phyloP scores from a whole-genome alignment of 2,329 filamentous ascomycete species.

The Cladosporium sp. region DNA sequence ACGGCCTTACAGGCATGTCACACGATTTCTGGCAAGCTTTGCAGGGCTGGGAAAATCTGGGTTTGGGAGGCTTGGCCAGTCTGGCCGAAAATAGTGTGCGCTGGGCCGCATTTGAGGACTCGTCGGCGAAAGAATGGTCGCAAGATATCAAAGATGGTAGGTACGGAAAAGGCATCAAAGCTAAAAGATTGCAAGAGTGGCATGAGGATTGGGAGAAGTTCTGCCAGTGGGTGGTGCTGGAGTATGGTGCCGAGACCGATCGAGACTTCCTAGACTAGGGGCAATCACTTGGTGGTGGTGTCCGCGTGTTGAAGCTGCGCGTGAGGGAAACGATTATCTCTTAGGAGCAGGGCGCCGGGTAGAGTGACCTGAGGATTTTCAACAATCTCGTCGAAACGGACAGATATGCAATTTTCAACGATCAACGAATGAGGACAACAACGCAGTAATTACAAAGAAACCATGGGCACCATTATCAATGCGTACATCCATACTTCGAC shows the following conservation, averaged over 20 bases:
- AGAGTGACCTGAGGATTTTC: not conserved
- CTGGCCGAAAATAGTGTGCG: conserved; percentile 90
- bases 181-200: conserved; percentile 75
- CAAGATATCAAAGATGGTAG: conserved; percentile 72
- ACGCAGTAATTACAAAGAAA: too few relatives aligned
- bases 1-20: conserved; percentile 77
- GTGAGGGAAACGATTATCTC: not conserved
- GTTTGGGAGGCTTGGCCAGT: conserved; percentile 79
- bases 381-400: not conserved
- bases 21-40: conserved; percentile 94
- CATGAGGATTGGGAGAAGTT: conserved; percentile 81
- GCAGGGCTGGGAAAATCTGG: conserved; percentile 89
- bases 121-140: conserved; percentile 68
- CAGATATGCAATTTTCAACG: not conserved
- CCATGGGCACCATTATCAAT: not conserved
- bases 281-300: not conserved
- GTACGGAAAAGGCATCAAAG: conserved; percentile 69
- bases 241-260: conserved; percentile 52
- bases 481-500: not conserved
- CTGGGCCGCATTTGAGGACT: conserved; percentile 87
- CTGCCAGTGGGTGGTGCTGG: conserved; percentile 83
- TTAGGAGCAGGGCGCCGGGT: not conserved
- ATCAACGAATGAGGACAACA: not conserved
- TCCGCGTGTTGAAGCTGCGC: not conserved
- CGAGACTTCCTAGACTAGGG: conserved; percentile 17